Evolutionary conservation across 495 filamentous ascomycete genomes (phyloP).

Genomic region (Copromyces sp.): DNA sequence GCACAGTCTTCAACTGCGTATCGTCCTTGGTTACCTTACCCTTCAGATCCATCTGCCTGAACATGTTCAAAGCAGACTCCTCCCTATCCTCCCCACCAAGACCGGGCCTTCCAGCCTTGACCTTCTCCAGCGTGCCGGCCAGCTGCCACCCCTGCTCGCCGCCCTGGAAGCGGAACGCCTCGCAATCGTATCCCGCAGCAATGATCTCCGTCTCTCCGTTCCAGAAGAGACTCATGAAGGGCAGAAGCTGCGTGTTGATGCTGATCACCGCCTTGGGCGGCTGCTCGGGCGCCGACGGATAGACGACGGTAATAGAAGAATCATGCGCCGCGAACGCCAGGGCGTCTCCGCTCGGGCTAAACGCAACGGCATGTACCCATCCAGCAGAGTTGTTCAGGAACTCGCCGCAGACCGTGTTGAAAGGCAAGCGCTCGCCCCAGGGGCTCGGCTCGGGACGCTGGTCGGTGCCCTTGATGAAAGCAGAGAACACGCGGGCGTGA

Average conservation of each 20-base stretch:
- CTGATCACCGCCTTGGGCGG: conserved; percentile 81
- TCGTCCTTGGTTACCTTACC: conserved; percentile 72
- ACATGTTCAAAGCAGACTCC: conserved; percentile 93
- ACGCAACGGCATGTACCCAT: conserved; percentile 86
- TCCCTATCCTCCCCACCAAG: conserved; percentile 33
- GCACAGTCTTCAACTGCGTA: conserved; percentile 87
- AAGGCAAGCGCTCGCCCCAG: conserved; percentile 92
- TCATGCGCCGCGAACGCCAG: conserved; percentile 90
- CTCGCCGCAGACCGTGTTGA: conserved; percentile 97
- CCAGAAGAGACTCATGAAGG: conserved; percentile 89
- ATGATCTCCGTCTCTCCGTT: conserved; percentile 87
- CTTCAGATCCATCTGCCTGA: conserved; percentile 95
- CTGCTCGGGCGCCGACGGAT: conserved; percentile 85
- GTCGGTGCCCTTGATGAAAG: conserved; percentile 93
- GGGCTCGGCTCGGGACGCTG: conserved; percentile 74
- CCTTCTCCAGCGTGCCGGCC: conserved; percentile 66
- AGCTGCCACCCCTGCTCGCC: conserved; percentile 75
- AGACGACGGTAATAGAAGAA: conserved; percentile 91
- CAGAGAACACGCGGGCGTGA: conserved; percentile 91
- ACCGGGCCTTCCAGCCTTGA: conserved; percentile 46
- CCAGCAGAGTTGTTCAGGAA: conserved; percentile 90
- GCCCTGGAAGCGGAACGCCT: conserved; percentile 85
- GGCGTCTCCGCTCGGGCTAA: conserved; percentile 84
- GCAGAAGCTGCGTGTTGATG: conserved; percentile 78
- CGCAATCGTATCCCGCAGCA: conserved; percentile 92